Conservation (phyloP, 352 stramenopile genomes). For the Globisporangium nunn region DNA sequence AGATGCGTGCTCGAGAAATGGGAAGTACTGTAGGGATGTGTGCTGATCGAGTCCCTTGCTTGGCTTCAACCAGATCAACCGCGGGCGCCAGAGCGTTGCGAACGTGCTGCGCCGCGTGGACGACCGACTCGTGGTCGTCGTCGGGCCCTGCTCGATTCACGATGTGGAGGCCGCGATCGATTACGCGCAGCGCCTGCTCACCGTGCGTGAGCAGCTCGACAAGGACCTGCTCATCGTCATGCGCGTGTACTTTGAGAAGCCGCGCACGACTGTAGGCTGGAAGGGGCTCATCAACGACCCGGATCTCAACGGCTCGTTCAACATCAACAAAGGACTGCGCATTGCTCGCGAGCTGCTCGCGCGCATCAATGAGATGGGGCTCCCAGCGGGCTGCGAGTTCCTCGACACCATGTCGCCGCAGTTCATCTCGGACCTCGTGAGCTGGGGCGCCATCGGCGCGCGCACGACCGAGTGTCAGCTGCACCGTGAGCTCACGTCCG, state of each 20-base stretch:
- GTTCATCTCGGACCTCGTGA: slow-evolving; percentile 87
- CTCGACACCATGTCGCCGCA: slow-evolving; percentile 89
- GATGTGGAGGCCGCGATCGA: slow-evolving; percentile 82
- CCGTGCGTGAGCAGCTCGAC: slow-evolving; percentile 62
- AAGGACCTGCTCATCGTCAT: slow-evolving; percentile 87
- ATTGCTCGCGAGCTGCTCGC: slow-evolving; percentile 77
- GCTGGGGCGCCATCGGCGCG: slow-evolving; percentile 87
- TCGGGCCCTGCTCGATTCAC: slow-evolving; percentile 88
- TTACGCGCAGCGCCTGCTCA: slow-evolving; percentile 66
- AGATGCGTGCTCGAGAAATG: neutral
- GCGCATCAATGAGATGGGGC: slow-evolving; percentile 81
- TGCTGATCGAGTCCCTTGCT: no score
- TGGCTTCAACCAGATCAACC: slow-evolving; percentile 72
- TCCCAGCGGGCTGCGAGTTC: slow-evolving; percentile 84
- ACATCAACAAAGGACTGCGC: slow-evolving; percentile 89
- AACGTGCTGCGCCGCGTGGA: slow-evolving; percentile 79
- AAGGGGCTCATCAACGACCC: slow-evolving; percentile 90
- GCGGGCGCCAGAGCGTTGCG: slow-evolving; percentile 56
- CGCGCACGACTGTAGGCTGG: slow-evolving; percentile 85
- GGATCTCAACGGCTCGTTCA: slow-evolving; percentile 85
- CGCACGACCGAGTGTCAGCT: slow-evolving; percentile 87
- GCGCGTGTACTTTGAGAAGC: slow-evolving; percentile 91
- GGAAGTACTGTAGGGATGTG: no score
- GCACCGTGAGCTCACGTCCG: slow-evolving; percentile 85
- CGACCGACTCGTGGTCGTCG: slow-evolving; percentile 77